Evolutionary conservation across 345 rosid genomes (phyloP), one percentile per base, ranked within the genome.

Genomic region (Leavenworthia alabamica): DNA sequence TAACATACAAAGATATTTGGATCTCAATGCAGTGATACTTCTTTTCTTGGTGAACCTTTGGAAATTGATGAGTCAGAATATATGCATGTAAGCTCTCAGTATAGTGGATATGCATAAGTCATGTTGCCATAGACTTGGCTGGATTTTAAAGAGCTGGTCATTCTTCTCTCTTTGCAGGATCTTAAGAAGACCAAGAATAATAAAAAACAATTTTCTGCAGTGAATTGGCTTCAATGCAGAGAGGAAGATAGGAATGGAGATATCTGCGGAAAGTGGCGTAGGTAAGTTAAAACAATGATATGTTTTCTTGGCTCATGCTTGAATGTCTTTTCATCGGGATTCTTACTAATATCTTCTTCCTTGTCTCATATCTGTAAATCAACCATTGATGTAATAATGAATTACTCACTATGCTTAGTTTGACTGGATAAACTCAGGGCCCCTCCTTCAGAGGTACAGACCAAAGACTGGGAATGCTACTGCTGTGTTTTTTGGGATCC

Each of bases 211-310:
- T 56, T 69, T 66, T 60, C 78, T 56, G 70, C 84, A 32, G 83
- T 89, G 40, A 94, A 86, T 47, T 90, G 97, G 99, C 99, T 94
- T 60, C 97, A 88, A 35, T 94, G 99, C 68, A 79, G 74, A 74
- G 79, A 74, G 69, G 84, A 72, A 57, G 77, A 65, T 60, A 50
- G 9, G 10, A 72, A 72, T 57, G 86, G 80, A 74, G 73, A 75
- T 64, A 63, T 82, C 60, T 90, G 99, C 68, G 99, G 99, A 63
- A 94, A 94, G 75, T 90, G 99, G 99, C 95, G 95, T 71, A 88
- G 99, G 97, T 90, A 81, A 75, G 56, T 11, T 62, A 51, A 59
- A 32, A 23, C 17, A 27, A 48, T 26, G 50, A 49, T 62, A 45
- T 23, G 42, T 50, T n/a, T 43, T 32, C n/a, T 56, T 41, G 41